Conservation (phyloP, 2,329 filamentous ascomycete species). For the Ascosphaera acerosa region DNA sequence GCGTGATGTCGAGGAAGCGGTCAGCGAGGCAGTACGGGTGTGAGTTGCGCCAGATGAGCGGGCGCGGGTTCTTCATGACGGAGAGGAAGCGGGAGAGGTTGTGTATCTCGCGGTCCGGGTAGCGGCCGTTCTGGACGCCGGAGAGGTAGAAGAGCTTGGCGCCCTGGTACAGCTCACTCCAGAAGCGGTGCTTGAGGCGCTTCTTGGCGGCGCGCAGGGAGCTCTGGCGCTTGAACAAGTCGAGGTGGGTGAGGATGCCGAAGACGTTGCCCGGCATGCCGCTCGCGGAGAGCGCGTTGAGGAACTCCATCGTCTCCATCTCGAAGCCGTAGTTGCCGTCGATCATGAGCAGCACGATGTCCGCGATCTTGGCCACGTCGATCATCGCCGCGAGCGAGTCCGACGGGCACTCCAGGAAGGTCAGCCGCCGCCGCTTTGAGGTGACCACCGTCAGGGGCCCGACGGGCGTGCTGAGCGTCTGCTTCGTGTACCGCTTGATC, state of each 20-base stretch:
- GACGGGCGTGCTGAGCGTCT: conserved; percentile 68
- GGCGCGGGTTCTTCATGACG: conserved; percentile 96
- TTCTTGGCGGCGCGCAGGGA: conserved; percentile 87
- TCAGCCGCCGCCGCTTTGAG: conserved; percentile 80
- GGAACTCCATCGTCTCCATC: conserved; percentile 99
- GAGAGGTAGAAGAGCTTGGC: conserved; percentile 94
- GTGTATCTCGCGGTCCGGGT: conserved; percentile 88
- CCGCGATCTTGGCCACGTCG: conserved; percentile 86
- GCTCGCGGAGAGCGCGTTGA: conserved; percentile 76
- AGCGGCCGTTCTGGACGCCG: conserved; percentile 86
- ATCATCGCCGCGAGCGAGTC: conserved; percentile 90
- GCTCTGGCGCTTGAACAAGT: conserved; percentile 84
- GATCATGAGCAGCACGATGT: conserved; percentile 94
- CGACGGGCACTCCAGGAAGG: conserved; percentile 88
- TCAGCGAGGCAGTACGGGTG: conserved; percentile 89
- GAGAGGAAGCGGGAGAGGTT: conserved; percentile 87
- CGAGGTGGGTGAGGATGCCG: conserved; percentile 84
- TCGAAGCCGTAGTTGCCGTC: conserved; percentile 98
- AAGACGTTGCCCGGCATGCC: conserved; percentile 99
- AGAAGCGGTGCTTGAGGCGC: conserved; percentile 78
- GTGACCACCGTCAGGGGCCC: conserved; percentile 92
- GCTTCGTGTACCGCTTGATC: conserved; percentile 83
- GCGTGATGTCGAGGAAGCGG: conserved; percentile 83
- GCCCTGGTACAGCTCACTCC: conserved; percentile 91
- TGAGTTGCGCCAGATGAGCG: conserved; percentile 87